Percentiles rank a stretch among this genome's conserved stretches.
Evolutionary conservation across 768 basidiomycete genomes (phyloP).

Genomic region (Trichaptum fuscoviolaceum): DNA sequence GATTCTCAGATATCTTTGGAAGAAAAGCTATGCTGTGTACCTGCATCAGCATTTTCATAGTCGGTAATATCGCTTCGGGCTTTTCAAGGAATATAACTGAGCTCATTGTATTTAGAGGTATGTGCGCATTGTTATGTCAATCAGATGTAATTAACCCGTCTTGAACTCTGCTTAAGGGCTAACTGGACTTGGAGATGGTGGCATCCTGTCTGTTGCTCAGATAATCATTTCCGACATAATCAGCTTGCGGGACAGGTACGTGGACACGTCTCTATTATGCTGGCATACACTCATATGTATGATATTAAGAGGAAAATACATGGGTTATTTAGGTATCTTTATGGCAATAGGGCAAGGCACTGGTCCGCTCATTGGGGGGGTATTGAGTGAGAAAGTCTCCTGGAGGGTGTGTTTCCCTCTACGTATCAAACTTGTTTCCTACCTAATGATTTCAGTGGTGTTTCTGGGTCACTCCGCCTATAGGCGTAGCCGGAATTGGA

Average conservation of each 20-base stretch:
- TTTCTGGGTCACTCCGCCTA: too few species aligned
- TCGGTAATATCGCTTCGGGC: slow-evolving; percentile 61
- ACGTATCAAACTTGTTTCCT: too few species aligned
- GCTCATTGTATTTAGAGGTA: slow-evolving; percentile 62
- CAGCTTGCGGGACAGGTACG: slow-evolving; percentile 57
- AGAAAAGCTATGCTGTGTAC: too few species aligned
- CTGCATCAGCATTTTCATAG: too few species aligned
- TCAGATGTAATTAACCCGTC: too few species aligned
- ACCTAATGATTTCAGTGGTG: slow-evolving; percentile 72
- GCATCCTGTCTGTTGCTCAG: slow-evolving; percentile 62
- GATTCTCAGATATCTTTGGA: slow-evolving; percentile 20
- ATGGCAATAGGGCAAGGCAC: slow-evolving; percentile 58
- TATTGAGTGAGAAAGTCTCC: slow-evolving; percentile 51
- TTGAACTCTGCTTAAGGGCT: slow-evolving; percentile 18
- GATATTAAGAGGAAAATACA: slow-evolving; percentile 61
- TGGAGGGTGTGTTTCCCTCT: slow-evolving; percentile 45
- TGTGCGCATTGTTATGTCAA: too few species aligned
- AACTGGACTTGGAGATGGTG: slow-evolving; percentile 67
- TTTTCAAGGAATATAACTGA: slow-evolving; percentile 60
- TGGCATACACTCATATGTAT: not conserved
- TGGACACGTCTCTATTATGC: too few species aligned
- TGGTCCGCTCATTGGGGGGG: slow-evolving; percentile 66
- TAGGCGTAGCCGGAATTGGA: slow-evolving; percentile 38
- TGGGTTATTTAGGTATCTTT: slow-evolving; percentile 65
- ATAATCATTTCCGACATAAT: slow-evolving; percentile 73